Base-by-base conservation (phyloP, 257 asterid genomes). In the Capsicum pubescens region DNA sequence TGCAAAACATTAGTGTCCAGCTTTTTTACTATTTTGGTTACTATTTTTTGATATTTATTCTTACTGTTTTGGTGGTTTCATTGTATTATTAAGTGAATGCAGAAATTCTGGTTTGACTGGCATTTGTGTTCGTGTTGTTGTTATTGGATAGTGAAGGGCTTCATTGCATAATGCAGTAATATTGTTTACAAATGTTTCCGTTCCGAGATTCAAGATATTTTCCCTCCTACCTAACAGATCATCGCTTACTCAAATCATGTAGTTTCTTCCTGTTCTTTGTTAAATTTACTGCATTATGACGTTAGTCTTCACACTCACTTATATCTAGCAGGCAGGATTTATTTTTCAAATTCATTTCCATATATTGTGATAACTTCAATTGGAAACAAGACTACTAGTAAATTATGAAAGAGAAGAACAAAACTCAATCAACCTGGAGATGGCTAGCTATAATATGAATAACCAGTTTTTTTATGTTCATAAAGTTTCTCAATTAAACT, bases 381-480 rank as follows among this genome's bases (percentile, higher is more conserved):
- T 50, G 7, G 21, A 26, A 26, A 72, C 2, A 11, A 46, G 17
- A 46, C 10, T n/a, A 71, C 36, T 44, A 19, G 5, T 72, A 19
- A 14, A 54, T 8, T 14, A 77, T 54, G 48, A 77, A 54, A 26
- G 26, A 77, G 48, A 26, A 54, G 32, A 77, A 69, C 3, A 39
- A 16, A 74, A 32, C 14, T 26, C 64, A 26, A 44, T 59, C 9
- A 79, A 90, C 93, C 91, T 90, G 93, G 69, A 90, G 91, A 87
- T 90, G 93, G 82, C 93, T 90, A 16, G 93, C 91, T 60, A 90
- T 85, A 42, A 89, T 90, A 83, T 90, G 93, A 26, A 26, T 26
- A 26, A 26, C 32, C 2, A 26, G 32, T 26, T 1, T 26, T 26
- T 26, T 26, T 26, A 26, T 26, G 32, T 26, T 26, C 32, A 26